phyloP scores from a whole-genome alignment of 1,284 basidiomycete species.

The Cerioporus squamosus region DNA sequence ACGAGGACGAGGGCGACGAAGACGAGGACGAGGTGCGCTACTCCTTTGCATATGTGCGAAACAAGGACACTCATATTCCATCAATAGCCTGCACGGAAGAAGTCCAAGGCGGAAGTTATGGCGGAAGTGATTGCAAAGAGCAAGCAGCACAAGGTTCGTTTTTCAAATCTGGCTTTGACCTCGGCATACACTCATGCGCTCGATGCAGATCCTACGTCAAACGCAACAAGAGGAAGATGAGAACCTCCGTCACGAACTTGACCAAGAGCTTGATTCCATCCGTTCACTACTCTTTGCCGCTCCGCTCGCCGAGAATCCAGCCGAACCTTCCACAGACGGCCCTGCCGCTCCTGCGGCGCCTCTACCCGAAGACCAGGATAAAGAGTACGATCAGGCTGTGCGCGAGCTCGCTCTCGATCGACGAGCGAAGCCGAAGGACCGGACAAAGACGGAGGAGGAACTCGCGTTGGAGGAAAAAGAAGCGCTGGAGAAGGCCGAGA shows the following conservation, averaged over 20 bases:
- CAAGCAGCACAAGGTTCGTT: constrained; percentile 86
- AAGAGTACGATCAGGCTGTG: constrained; percentile 90
- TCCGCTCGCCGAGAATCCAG: constrained; percentile 41
- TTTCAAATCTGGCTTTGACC: not conserved
- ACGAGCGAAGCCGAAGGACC: constrained; percentile 92
- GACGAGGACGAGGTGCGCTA: constrained; percentile 50
- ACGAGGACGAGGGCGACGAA: constrained; percentile 62
- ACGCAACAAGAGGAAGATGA: constrained; percentile 88
- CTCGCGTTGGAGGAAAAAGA: constrained; percentile 89
- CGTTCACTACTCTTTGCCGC: constrained; percentile 76
- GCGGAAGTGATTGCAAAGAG: constrained; percentile 97
- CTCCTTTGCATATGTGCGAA: no score
- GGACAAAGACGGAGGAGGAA: constrained; percentile 97
- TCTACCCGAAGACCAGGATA: constrained; percentile 34
- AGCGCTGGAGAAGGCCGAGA: constrained; percentile 85
- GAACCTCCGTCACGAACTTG: constrained; percentile 86
- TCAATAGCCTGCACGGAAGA: constrained; percentile 79
- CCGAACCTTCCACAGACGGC: not conserved
- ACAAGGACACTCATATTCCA: constrained; percentile 2
- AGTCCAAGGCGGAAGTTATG: constrained; percentile 97
- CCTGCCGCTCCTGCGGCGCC: not conserved
- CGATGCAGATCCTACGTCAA: constrained; percentile 78
- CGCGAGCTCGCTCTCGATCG: constrained; percentile 93
- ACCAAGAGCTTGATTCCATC: constrained; percentile 86
- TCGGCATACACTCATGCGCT: not conserved